These are phyloP conservation scores for Stemphylium vesicarium DNA, from an alignment of 2,329 filamentous ascomycete species.

Conservation along the genomic window DNA sequence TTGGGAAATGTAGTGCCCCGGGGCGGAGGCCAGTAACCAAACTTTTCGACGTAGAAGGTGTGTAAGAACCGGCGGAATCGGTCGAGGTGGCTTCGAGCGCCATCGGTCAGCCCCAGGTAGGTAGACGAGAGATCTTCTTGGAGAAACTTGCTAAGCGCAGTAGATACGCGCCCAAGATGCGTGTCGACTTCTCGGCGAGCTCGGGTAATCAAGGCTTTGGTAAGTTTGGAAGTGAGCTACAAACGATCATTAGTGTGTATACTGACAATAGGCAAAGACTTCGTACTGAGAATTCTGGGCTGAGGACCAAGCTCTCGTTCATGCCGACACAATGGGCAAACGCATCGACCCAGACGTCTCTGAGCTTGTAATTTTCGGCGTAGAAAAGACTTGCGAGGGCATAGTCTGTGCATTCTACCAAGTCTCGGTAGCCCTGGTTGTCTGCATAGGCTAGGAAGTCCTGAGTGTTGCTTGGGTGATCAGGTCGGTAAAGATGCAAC, in stretches of 20 bases:
- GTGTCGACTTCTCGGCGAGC: slow-evolving; percentile 70
- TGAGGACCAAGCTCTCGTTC: slow-evolving; percentile 65
- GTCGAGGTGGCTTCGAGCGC: slow-evolving; percentile 71
- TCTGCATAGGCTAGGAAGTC: slow-evolving; percentile 72
- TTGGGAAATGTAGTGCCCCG: slow-evolving; percentile 62
- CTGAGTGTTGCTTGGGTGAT: slow-evolving; percentile 61
- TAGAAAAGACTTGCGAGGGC: slow-evolving; percentile 71
- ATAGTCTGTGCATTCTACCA: slow-evolving; percentile 70
- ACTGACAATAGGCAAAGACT: slow-evolving; percentile 2
- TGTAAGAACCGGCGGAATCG: slow-evolving; percentile 74
- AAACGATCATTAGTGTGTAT: not conserved
- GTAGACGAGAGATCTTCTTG: slow-evolving; percentile 72
- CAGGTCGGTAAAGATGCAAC: slow-evolving; percentile 66
- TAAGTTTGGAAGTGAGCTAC: slow-evolving; percentile 54
- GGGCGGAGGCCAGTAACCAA: slow-evolving; percentile 75
- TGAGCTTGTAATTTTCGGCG: slow-evolving; percentile 69
- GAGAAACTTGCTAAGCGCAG: slow-evolving; percentile 70
- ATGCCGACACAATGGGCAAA: slow-evolving; percentile 82
- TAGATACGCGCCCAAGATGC: slow-evolving; percentile 64
- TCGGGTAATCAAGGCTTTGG: slow-evolving; percentile 69
- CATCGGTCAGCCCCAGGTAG: slow-evolving; percentile 67
- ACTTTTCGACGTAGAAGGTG: slow-evolving; percentile 68
- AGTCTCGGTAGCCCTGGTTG: slow-evolving; percentile 71
- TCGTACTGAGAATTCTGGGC: slow-evolving; percentile 67
- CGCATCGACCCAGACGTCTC: slow-evolving; percentile 72